Conservation (phyloP, 1,139 yeast genomes). For the Scheffersomyces lignicola region DNA sequence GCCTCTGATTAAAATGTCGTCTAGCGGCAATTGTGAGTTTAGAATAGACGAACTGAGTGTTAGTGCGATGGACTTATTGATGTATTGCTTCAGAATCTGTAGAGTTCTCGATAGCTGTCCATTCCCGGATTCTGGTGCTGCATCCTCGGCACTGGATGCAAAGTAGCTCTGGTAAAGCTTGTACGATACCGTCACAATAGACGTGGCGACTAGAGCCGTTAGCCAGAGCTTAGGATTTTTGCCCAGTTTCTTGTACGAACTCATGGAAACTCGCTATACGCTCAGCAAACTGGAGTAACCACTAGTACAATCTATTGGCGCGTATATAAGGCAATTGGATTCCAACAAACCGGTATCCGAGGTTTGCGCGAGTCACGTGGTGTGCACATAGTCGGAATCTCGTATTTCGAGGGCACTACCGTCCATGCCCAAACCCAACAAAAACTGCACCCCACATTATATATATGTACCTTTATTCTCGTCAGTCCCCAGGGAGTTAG, state of each 20-base stretch:
- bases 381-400: no score
- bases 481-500: no score
- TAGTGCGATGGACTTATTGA: conserved; percentile 40
- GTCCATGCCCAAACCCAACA: no score
- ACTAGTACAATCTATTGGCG: no score
- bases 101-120: conserved; percentile 6
- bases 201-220: conserved; percentile 39
- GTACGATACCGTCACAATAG: conserved; percentile 37
- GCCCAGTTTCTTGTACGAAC: background rate
- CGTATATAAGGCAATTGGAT: no score
- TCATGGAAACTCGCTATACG: no score
- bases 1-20: conserved; percentile 35
- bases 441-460: no score
- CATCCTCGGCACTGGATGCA: conserved; percentile 4
- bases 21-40: conserved; percentile 38
- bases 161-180: conserved; percentile 28
- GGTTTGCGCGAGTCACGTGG: no score
- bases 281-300: no score
- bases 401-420: no score
- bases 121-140: conserved; percentile 8
- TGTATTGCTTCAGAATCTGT: conserved; percentile 20
- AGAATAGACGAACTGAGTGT: conserved; percentile 46
- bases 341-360: no score
- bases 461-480: no score
- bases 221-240: conserved; percentile 34